Base-by-base conservation (phyloP, 805 yeast species). In the Zygoascus flipseniorum region DNA sequence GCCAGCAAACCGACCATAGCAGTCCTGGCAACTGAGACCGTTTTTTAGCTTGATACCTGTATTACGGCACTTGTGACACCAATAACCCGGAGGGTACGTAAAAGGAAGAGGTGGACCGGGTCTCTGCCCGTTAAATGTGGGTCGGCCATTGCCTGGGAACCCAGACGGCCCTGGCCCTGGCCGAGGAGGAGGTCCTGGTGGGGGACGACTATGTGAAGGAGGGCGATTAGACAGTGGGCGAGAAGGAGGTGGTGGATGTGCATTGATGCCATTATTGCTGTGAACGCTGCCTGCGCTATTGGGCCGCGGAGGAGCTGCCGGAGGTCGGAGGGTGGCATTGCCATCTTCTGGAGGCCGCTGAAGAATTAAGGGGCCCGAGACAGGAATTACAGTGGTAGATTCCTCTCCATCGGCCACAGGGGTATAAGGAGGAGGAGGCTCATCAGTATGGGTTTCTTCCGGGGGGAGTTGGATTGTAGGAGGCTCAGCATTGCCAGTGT, bases 21-120 rank as follows among this genome's bases (percentile, higher is more conserved):
- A 88, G 44, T 76, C 75, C 59, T 79, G 77, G 64, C 96, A 88
- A 5, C 80, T 70, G 48, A 69, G 72, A n/a, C 85, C 86, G 59
- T 80, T 82, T 62, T 78, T 82, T 23, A 69, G 45, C 61, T 78
- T 76, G 63, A 72, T 74, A 1, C 95, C 95, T 0, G 90, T 84
- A 63, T 88, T 88, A 52, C 75, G 72, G 69, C 96, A 88, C 61
- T 83, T 84, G 8, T 71, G 67, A 63, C 96, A 88, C 53, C 71
- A 69, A 62, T 71, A 83, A 2, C 80, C 75, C 1, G 58, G 65
- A 0, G 95, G 95, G 60, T 85, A 88, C 48, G 66, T 65, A 80
- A 86, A 85, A 0, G 90, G 86, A 6, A 82, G 70, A 1, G 74
- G 72, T 13, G 39, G 39, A 35, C 16, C 16, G 8, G 39, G 39